A percentile compares a stretch with the other conserved stretches of the same genome.
These are phyloP conservation scores for Daldinia vernicosa DNA, from an alignment of 495 filamentous ascomycete genomes.

Conservation along the genomic window DNA sequence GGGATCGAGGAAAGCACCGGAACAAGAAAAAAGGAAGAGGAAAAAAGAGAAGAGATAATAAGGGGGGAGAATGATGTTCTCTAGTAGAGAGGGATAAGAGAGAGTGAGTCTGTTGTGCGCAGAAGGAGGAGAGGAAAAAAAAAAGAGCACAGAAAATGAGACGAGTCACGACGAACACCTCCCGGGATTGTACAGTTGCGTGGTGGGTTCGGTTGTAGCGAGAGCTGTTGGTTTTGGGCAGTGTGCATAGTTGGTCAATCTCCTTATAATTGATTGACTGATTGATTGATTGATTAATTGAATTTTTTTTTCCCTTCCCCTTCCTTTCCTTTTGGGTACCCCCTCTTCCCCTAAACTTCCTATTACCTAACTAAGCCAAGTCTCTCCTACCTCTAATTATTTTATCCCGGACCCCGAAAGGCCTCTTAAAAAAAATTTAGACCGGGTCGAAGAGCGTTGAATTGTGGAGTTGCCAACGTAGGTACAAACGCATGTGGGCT, in stretches of 20 bases:
- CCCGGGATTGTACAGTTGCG: slow-evolving; percentile 30
- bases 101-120: slow-evolving; percentile 21
- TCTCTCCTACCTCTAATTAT: slow-evolving; percentile 17
- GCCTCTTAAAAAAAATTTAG: slow-evolving; percentile 10
- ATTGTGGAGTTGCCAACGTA: slow-evolving; percentile 16
- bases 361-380: slow-evolving; percentile 21
- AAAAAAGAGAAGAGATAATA: slow-evolving; percentile 15
- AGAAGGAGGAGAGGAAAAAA: slow-evolving; percentile 18
- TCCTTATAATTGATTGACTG: slow-evolving; percentile 29
- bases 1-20: slow-evolving; percentile 28
- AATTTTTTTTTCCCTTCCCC: slow-evolving; percentile 13
- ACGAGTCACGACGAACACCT: slow-evolving; percentile 40
- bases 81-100: slow-evolving; percentile 37
- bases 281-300: slow-evolving; percentile 5
- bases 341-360: slow-evolving; percentile 23
- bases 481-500: no score
- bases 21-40: slow-evolving; percentile 43
- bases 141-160: slow-evolving; percentile 24
- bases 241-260: slow-evolving; percentile 45
- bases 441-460: slow-evolving; percentile 12
- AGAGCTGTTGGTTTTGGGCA: slow-evolving; percentile 41
- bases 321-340: slow-evolving; percentile 11
- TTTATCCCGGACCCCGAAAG: slow-evolving; percentile 26
- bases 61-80: slow-evolving; percentile 41
- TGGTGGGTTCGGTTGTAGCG: slow-evolving; percentile 39